Conservation (phyloP, 1,284 basidiomycete species). For the Ceratobasidium sp. region DNA sequence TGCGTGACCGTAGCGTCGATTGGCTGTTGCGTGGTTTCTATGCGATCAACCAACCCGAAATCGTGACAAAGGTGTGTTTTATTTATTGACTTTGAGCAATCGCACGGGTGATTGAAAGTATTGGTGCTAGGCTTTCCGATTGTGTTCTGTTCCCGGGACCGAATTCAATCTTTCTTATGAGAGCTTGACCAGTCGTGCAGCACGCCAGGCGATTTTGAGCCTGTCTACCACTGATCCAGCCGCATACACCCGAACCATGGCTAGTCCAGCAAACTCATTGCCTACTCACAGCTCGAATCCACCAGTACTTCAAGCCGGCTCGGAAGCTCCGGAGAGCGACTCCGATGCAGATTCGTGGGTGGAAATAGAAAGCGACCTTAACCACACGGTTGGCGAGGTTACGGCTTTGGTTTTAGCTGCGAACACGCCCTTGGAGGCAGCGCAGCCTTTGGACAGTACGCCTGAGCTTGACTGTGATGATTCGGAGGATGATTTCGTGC, state of each 20-base stretch:
- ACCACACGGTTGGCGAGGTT: conserved; percentile 1
- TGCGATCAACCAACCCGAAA: too few relatives aligned
- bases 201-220: conserved; percentile 19
- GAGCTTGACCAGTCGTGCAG: conserved; percentile 38
- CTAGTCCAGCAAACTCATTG: neutral
- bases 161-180: conserved; percentile 38
- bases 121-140: conserved; percentile 41
- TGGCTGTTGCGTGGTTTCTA: too few relatives aligned
- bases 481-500: too few relatives aligned
- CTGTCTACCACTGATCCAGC: conserved; percentile 1
- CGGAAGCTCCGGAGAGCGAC: too few relatives aligned
- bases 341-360: too few relatives aligned
- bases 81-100: too few relatives aligned
- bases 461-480: too few relatives aligned
- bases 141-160: conserved; percentile 5
- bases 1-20: too few relatives aligned
- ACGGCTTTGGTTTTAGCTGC: neutral
- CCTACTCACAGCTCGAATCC: neutral
- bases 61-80: too few relatives aligned
- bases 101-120: too few relatives aligned
- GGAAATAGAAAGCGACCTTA: neutral
- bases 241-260: neutral
- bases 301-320: too few relatives aligned
- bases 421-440: neutral
- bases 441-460: neutral